Percentiles rank a stretch among this genome's conserved stretches.
These are phyloP conservation scores for Claviceps lovelessii DNA, from an alignment of 2,329 filamentous ascomycete genomes.

Conservation along the genomic window DNA sequence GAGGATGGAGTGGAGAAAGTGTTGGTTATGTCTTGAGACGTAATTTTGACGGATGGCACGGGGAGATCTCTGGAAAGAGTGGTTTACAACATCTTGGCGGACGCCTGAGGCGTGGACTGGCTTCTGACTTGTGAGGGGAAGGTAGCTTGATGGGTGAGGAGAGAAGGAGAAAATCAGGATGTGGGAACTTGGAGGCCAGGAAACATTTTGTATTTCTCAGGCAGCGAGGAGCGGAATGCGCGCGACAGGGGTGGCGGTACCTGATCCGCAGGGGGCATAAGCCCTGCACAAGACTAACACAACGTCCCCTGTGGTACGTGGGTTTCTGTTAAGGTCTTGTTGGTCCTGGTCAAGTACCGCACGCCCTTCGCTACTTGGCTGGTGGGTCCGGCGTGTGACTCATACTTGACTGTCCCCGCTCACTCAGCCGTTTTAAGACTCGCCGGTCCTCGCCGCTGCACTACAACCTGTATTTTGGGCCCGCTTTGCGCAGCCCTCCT, in stretches of 20 bases:
- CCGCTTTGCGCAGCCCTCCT: not conserved
- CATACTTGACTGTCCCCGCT: slow-evolving; percentile 17
- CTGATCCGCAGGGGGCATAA: not conserved
- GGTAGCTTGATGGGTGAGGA: slow-evolving; percentile 18
- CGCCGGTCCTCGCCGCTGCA: slow-evolving; percentile 7
- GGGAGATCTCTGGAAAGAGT: slow-evolving; percentile 24
- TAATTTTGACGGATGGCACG: slow-evolving; percentile 37
- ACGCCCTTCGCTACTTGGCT: slow-evolving; percentile 11
- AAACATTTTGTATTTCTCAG: slow-evolving; percentile 32
- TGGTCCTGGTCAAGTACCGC: slow-evolving; percentile 5
- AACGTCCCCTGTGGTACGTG: not conserved
- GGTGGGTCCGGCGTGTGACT: slow-evolving; percentile 20
- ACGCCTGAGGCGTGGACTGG: slow-evolving; percentile 22
- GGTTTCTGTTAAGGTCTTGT: not conserved
- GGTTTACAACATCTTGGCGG: slow-evolving; percentile 46
- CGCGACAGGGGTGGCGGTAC: slow-evolving; percentile 7
- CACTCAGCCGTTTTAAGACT: slow-evolving; percentile 14
- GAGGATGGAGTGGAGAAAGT: slow-evolving; percentile 32
- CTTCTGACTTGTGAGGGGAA: slow-evolving; percentile 19
- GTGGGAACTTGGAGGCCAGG: slow-evolving; percentile 11
- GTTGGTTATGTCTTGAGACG: slow-evolving; percentile 28
- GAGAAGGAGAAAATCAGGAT: slow-evolving; percentile 16
- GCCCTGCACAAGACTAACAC: slow-evolving; percentile 2
- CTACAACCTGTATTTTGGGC: not conserved
- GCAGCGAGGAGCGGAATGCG: slow-evolving; percentile 22